phyloP scores from a whole-genome alignment of 495 filamentous ascomycete genomes.

The Neurospora discreta region DNA sequence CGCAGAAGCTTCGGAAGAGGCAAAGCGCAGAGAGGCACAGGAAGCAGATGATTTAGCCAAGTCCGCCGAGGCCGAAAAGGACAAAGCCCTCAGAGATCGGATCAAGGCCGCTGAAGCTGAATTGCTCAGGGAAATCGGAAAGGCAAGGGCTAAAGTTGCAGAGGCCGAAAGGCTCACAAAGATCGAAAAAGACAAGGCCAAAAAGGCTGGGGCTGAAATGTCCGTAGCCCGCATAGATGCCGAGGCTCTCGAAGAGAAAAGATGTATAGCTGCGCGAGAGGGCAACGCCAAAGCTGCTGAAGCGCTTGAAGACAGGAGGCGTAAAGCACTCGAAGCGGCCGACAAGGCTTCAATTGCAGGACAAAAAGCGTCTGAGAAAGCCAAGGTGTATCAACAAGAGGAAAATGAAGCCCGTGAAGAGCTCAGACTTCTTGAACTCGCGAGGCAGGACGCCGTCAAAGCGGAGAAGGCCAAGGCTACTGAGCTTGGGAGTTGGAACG shows the following conservation, averaged over 20 bases:
- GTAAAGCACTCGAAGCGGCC: not conserved
- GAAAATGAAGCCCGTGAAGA: not conserved
- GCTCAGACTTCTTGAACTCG: not conserved
- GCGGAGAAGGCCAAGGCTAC: not conserved
- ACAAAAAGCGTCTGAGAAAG: not conserved
- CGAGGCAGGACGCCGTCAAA: not conserved
- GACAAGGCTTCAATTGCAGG: not conserved
- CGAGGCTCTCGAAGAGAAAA: not conserved
- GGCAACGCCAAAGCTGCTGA: not conserved
- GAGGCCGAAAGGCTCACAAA: not conserved
- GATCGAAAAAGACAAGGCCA: not conserved
- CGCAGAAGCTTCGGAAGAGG: not conserved
- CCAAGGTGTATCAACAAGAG: not conserved
- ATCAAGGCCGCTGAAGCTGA: not conserved
- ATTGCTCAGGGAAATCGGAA: not conserved
- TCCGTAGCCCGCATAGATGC: not conserved
- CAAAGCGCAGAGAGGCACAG: not conserved
- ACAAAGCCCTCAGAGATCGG: not conserved
- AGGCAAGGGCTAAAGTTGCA: not conserved
- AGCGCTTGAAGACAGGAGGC: not conserved
- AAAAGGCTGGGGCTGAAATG: not conserved
- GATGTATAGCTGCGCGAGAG: not conserved
- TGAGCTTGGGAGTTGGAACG: not conserved
- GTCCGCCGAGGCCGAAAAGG: not conserved
- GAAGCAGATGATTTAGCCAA: not conserved